Conservation (phyloP, 164 flowering plant genomes). For the Tetrastigma voinierianum region DNA sequence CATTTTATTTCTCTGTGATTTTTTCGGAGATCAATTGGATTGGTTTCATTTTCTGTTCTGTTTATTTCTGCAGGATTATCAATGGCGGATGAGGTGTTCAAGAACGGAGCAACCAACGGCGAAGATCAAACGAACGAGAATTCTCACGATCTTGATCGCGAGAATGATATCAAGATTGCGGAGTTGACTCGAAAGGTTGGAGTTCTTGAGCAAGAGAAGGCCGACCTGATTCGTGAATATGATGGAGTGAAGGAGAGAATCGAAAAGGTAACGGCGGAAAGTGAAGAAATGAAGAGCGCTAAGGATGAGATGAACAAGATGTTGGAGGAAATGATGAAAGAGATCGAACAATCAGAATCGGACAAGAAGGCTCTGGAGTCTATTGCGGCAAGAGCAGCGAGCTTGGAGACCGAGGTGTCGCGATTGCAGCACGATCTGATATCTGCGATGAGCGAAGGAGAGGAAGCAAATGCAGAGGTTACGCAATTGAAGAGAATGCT, state of each 20-base stretch:
- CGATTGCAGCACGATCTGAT: conserved; percentile 67
- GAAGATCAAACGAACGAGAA: conserved; percentile 33
- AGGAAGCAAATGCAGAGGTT: conserved; percentile 39
- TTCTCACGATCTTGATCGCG: conserved; percentile 25
- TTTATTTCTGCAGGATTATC: conserved; percentile 6
- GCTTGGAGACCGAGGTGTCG: conserved; percentile 63
- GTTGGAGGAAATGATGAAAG: conserved; percentile 21
- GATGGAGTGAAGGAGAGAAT: conserved; percentile 26
- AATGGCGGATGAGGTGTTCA: conserved; percentile 47
- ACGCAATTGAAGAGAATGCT: conserved; percentile 25
- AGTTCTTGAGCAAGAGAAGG: conserved; percentile 43
- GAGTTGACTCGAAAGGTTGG: conserved; percentile 36
- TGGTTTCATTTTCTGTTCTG: neutral
- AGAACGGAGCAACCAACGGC: conserved; percentile 24
- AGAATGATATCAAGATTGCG: conserved; percentile 11
- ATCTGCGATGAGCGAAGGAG: conserved; percentile 34
- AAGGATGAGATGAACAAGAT: conserved; percentile 29
- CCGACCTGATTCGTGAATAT: conserved; percentile 23
- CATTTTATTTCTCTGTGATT: neutral
- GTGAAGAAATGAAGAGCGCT: conserved; percentile 33
- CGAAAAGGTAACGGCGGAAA: conserved; percentile 29
- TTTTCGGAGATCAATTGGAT: neutral
- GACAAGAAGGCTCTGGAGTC: conserved; percentile 38
- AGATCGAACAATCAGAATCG: conserved; percentile 25
- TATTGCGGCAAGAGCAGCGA: conserved; percentile 43